Base-by-base conservation (phyloP, 495 filamentous ascomycete species). In the Aspergillus kassunensis region DNA sequence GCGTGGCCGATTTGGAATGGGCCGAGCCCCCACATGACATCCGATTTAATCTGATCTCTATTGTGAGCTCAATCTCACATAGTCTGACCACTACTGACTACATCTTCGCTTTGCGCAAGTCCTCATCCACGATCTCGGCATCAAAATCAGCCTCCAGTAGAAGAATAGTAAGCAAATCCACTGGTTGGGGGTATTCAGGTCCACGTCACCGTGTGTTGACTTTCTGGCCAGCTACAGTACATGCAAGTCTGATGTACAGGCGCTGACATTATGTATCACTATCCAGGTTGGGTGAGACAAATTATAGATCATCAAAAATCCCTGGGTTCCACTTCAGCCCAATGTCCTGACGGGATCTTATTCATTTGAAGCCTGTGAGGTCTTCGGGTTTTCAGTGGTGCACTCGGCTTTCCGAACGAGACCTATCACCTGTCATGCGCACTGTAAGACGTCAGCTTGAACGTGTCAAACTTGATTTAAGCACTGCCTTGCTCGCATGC, bases 371-470 rank as follows among this genome's bases (percentile, higher is more conserved):
- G n/a, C n/a, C n/a, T n/a, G n/a, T n/a, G n/a, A n/a, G n/a, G n/a
- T n/a, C n/a, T n/a, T n/a, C n/a, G n/a, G n/a, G n/a, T n/a, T n/a
- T n/a, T n/a, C n/a, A n/a, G n/a, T n/a, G n/a, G n/a, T n/a, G n/a
- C n/a, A n/a, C n/a, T n/a, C n/a, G n/a, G n/a, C n/a, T n/a, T n/a
- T n/a, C n/a, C n/a, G n/a, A n/a, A 27, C 24, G 43, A 13, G 20
- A 50, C 35, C 24, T 41, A 12, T 41, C 48, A 51, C 36, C 39
- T 25, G 39, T 44, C 49, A 51, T 51, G 49, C 49, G 39, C 40
- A 27, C 12, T 34, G 29, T 36, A 47, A 47, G 44, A 30, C 24
- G 5, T 35, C 45, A 3, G 23, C 23, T 27, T 15, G 34, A 49
- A 49, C 45, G 45, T 49, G 45, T 30, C 34, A 13, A 34, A 10